Conservation (phyloP, 177 flowering plant species). For the Tripterygium wilfordii region DNA sequence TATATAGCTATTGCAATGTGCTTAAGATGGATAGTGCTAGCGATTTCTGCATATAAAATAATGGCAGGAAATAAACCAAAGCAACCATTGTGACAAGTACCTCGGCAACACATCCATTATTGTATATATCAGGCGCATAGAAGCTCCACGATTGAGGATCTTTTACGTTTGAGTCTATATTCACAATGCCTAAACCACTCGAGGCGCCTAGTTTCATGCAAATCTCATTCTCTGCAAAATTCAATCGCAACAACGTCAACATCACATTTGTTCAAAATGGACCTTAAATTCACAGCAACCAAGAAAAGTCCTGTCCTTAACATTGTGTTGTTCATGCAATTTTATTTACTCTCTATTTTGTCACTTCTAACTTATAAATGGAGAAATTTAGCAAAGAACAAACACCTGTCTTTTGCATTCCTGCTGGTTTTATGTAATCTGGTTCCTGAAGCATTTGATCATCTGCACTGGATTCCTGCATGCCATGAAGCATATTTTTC, state of each 20-base stretch:
- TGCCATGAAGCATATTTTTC: background rate
- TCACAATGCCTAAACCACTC: conserved; percentile 22
- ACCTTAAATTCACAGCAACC: background rate
- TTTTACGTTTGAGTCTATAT: conserved; percentile 62
- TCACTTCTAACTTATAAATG: no score
- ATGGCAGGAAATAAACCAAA: background rate
- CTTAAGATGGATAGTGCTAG: background rate
- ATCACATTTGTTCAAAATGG: no score
- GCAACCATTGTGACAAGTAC: conserved; percentile 50
- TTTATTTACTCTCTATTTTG: no score
- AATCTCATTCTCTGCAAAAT: conserved; percentile 13
- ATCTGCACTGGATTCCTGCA: conserved; percentile 4
- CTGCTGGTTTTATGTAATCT: conserved; percentile 5
- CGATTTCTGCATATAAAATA: background rate
- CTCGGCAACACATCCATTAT: conserved; percentile 50
- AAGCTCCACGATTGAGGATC: conserved; percentile 72
- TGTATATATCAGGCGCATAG: conserved; percentile 74
- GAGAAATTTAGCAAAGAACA: background rate
- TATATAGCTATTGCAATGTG: no score
- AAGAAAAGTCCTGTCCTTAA: background rate
- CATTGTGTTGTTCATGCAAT: no score
- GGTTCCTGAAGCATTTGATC: conserved; percentile 2
- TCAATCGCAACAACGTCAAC: conserved; percentile 4
- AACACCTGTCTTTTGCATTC: conserved; percentile 19
- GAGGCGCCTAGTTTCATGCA: conserved; percentile 10